These are phyloP conservation scores for Neurospora sp. DNA, from an alignment of 495 filamentous ascomycete species.

Conservation along the genomic window DNA sequence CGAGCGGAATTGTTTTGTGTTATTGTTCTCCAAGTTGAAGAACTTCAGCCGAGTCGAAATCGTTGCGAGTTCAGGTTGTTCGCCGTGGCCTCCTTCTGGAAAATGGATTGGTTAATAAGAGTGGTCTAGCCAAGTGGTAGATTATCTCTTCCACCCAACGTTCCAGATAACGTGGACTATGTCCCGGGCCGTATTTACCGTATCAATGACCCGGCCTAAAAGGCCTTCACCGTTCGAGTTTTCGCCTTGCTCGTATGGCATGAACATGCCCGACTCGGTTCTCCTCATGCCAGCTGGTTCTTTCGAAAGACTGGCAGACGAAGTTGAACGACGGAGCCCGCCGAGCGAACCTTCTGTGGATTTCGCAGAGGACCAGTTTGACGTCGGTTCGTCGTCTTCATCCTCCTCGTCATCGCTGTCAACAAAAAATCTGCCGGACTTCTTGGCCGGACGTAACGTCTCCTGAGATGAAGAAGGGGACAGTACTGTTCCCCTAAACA, in stretches of 20 bases:
- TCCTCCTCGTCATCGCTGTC: slow-evolving; percentile 33
- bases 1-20: slow-evolving; percentile 1
- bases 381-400: slow-evolving; percentile 48
- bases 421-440: slow-evolving; percentile 60
- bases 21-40: slow-evolving; percentile 18
- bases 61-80: slow-evolving; percentile 12
- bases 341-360: slow-evolving; percentile 5
- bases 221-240: slow-evolving; percentile 46
- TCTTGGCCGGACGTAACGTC: slow-evolving; percentile 60
- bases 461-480: slow-evolving; percentile 66
- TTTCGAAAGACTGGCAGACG: slow-evolving; percentile 24
- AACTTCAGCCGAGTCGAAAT: slow-evolving; percentile 18
- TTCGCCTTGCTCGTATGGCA: slow-evolving; percentile 70
- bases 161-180: slow-evolving; percentile 98
- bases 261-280: slow-evolving; percentile 75
- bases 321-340: slow-evolving; percentile 25
- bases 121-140: slow-evolving; percentile 11
- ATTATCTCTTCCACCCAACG: slow-evolving; percentile 80
- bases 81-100: slow-evolving; percentile 23
- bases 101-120: slow-evolving; percentile 28
- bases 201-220: slow-evolving; percentile 78
- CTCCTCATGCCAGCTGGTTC: slow-evolving; percentile 51
- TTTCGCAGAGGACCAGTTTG: slow-evolving; percentile 6
- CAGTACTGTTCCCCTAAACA: slow-evolving; percentile 40
- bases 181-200: slow-evolving; percentile 91